Evolutionary conservation across 129 eudicot species (phyloP).

Genomic region (Heracleum sosnowskyi): DNA sequence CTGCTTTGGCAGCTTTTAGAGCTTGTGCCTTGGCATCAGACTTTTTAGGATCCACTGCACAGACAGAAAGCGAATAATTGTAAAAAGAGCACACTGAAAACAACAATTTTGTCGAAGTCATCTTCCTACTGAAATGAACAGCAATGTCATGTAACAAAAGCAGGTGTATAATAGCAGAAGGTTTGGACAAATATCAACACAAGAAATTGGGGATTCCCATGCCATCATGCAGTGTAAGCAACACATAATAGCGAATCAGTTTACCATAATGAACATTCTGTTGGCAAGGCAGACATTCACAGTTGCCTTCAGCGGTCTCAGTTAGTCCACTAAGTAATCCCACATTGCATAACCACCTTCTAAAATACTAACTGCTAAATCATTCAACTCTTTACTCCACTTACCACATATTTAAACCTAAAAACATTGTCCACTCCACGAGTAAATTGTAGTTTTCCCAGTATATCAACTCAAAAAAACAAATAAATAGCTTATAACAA

Average conservation of each 20-base stretch:
- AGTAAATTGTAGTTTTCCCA: too few relatives aligned
- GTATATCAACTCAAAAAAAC: too few relatives aligned
- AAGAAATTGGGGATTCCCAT: too few relatives aligned
- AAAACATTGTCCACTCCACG: too few relatives aligned
- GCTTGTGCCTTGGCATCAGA: constrained; percentile 62
- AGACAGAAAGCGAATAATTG: neutral
- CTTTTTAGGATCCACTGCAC: constrained; percentile 26
- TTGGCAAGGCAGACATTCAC: too few relatives aligned
- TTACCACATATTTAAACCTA: too few relatives aligned
- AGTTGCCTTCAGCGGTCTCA: neutral
- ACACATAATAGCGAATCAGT: neutral
- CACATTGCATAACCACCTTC: neutral
- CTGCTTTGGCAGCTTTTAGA: constrained; percentile 58
- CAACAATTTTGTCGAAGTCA: neutral
- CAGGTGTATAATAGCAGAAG: neutral
- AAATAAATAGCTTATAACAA: too few relatives aligned
- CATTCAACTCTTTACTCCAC: neutral
- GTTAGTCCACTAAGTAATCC: too few relatives aligned
- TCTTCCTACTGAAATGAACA: neutral
- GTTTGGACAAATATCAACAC: neutral
- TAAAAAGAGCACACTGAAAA: neutral
- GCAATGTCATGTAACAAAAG: neutral
- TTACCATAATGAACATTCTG: too few relatives aligned
- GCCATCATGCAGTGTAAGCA: neutral
- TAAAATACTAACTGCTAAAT: neutral